Percentiles rank a stretch among this genome's conserved stretches.
Evolutionary conservation across 257 asterid species (phyloP).

Genomic region (Linderniella brevidens): DNA sequence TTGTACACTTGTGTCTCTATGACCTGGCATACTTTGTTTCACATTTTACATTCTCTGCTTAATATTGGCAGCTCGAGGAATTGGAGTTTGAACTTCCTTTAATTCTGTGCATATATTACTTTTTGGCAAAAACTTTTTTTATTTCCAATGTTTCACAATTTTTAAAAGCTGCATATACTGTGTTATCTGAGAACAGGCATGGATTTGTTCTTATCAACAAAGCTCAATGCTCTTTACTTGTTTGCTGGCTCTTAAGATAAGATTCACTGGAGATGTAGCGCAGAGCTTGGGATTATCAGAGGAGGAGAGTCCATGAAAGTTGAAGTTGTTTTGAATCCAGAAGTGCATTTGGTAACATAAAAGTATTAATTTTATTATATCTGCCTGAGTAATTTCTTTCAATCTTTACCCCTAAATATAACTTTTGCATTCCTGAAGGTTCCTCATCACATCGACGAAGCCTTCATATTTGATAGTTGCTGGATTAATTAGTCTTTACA

Average conservation of each 20-base stretch:
- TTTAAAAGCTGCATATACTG: too few relatives aligned
- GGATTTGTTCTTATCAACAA: not conserved
- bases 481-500: conserved; percentile 91
- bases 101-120: too few relatives aligned
- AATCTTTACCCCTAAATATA: not conserved
- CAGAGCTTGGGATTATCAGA: conserved; percentile 79
- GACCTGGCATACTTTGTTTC: too few relatives aligned
- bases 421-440: conserved; percentile 41
- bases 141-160: too few relatives aligned
- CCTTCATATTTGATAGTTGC: conserved; percentile 89
- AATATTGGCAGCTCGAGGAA: too few relatives aligned
- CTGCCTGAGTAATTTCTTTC: not conserved
- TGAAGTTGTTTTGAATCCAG: conserved; percentile 51
- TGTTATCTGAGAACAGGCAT: not conserved
- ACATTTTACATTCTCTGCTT: too few relatives aligned
- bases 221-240: not conserved
- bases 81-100: too few relatives aligned
- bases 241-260: conserved; percentile 15
- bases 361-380: conserved; percentile 1
- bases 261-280: conserved; percentile 73
- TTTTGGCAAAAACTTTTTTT: too few relatives aligned
- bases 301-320: conserved; percentile 54
- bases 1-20: too few relatives aligned
- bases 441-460: conserved; percentile 89
- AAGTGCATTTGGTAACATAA: conserved; percentile 62